Evolutionary conservation across 2,329 filamentous ascomycete genomes (phyloP).

Genomic region (Tolypocladium ophioglossoides): DNA sequence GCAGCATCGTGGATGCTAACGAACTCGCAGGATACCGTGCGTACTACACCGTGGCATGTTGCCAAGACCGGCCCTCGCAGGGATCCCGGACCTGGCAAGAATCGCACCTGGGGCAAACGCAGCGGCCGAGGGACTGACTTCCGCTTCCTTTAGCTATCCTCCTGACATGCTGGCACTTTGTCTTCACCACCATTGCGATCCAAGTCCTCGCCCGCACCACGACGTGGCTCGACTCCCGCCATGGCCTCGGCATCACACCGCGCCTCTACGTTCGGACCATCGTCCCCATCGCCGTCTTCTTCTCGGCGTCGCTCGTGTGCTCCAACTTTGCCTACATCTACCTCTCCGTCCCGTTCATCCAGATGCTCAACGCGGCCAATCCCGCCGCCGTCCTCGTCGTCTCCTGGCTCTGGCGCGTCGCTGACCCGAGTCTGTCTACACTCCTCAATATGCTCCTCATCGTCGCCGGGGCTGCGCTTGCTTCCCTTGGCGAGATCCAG

Average conservation of each 20-base stretch:
- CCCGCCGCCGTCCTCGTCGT: slow-evolving; percentile 57
- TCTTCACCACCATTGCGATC: slow-evolving; percentile 55
- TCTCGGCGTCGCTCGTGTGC: slow-evolving; percentile 54
- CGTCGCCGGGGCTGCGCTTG: slow-evolving; percentile 39
- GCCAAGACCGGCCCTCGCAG: neutral
- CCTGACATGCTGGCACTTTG: slow-evolving; percentile 57
- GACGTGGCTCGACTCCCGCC: slow-evolving; percentile 49
- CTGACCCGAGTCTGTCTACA: slow-evolving; percentile 32
- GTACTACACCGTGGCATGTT: neutral
- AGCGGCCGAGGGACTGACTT: no score
- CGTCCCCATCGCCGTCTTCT: slow-evolving; percentile 55
- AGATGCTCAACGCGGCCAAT: slow-evolving; percentile 60
- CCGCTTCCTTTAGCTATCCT: no score
- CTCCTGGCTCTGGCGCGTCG: slow-evolving; percentile 47
- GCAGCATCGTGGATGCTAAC: neutral
- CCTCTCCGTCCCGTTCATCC: slow-evolving; percentile 57
- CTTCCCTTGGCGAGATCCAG: slow-evolving; percentile 53
- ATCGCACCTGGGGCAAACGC: neutral
- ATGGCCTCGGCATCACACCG: slow-evolving; percentile 49
- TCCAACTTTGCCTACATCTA: slow-evolving; percentile 60
- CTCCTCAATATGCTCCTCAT: slow-evolving; percentile 41
- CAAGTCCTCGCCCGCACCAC: slow-evolving; percentile 56
- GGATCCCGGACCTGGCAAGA: neutral
- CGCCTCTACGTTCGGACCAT: slow-evolving; percentile 52
- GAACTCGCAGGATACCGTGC: slow-evolving; percentile 10